These are phyloP conservation scores for Tympanopsis confertula DNA, from an alignment of 2,329 filamentous ascomycete genomes.

Conservation along the genomic window DNA sequence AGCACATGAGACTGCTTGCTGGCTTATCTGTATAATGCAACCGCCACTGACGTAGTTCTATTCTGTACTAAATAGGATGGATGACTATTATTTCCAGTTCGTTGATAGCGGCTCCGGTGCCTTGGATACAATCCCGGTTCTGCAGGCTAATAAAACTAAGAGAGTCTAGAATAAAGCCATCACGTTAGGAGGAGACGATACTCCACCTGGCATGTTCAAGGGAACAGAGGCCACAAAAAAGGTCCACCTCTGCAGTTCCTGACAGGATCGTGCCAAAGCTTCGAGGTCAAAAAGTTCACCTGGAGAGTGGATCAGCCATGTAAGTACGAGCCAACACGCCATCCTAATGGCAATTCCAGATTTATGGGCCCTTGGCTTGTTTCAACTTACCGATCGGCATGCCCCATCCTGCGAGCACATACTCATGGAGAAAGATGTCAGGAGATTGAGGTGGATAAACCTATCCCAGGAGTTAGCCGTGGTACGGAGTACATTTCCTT, in stretches of 20 bases:
- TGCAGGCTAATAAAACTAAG: too few species aligned
- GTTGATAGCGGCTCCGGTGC: too few species aligned
- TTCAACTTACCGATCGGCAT: conserved; percentile 17
- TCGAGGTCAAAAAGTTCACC: conserved; percentile 23
- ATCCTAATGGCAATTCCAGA: neutral
- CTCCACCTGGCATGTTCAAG: conserved; percentile 31
- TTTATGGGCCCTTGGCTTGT: neutral
- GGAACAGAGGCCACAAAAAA: conserved; percentile 37
- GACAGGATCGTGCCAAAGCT: conserved; percentile 14
- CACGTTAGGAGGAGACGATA: conserved; percentile 30
- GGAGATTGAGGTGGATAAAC: conserved; percentile 20
- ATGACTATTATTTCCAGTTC: too few species aligned
- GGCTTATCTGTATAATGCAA: too few species aligned
- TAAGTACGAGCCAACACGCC: conserved; percentile 1
- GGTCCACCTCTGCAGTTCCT: conserved; percentile 24
- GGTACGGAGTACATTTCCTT: neutral
- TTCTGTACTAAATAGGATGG: too few species aligned
- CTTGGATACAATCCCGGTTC: too few species aligned
- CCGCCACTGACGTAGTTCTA: too few species aligned
- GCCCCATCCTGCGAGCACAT: conserved; percentile 34
- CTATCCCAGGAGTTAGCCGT: conserved; percentile 2
- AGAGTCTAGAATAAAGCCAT: conserved; percentile 27
- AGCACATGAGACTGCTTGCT: too few species aligned
- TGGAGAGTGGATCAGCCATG: neutral
- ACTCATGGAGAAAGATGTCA: conserved; percentile 29